Evolutionary conservation across 208 protist species (phyloP).

Genomic region (Acanthamoeba lenticulata): DNA sequence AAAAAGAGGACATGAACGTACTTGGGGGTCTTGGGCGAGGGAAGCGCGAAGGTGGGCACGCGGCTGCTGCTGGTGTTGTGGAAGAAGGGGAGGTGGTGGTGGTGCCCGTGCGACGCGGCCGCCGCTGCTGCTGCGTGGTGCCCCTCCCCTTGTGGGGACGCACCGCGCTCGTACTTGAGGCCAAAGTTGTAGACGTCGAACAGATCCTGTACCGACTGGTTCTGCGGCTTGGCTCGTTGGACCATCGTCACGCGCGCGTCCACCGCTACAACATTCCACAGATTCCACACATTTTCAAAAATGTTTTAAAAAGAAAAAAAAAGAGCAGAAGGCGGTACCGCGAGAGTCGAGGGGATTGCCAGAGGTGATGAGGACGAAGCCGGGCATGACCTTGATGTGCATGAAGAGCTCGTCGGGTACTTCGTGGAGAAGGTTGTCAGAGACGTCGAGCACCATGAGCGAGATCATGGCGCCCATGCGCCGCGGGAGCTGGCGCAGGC

Average conservation of each 20-base stretch:
- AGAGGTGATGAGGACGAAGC: not conserved
- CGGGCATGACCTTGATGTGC: not conserved
- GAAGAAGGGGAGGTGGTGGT: not conserved
- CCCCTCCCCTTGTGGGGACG: no score
- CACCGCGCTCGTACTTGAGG: not conserved
- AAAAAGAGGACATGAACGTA: no score
- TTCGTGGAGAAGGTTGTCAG: constrained; percentile 21
- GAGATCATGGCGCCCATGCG: not conserved
- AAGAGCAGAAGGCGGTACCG: not conserved
- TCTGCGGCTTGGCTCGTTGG: not conserved
- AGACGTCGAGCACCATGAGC: not conserved
- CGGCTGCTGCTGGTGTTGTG: not conserved
- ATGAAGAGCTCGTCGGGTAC: constrained; percentile 9
- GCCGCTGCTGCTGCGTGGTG: not conserved
- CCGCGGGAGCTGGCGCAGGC: not conserved
- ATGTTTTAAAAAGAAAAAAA: no score
- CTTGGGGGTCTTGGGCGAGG: not conserved
- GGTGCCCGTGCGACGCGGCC: not conserved
- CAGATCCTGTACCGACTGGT: constrained; percentile 12
- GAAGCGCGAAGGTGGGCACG: not conserved
- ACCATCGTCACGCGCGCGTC: not conserved
- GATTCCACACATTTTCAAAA: not conserved
- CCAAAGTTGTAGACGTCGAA: constrained; percentile 37
- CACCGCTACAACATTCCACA: not conserved
- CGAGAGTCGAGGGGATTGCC: not conserved